Conservation (phyloP, 2,329 filamentous ascomycete species). For the Cytospora mali region DNA sequence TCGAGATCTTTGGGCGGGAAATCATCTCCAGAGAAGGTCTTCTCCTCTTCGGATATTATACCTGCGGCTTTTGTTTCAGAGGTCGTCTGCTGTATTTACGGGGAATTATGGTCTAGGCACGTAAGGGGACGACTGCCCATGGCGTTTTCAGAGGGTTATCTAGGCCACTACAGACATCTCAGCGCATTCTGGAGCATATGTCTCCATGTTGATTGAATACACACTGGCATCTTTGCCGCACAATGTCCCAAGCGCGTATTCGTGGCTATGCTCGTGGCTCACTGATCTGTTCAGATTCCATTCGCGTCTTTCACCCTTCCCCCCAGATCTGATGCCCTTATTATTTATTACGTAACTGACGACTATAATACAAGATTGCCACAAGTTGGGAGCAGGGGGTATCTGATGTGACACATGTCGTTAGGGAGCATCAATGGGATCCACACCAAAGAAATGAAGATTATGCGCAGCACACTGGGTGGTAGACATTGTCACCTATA, state of each 20-base stretch:
- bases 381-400: not conserved
- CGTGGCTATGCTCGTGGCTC: not conserved
- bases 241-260: not conserved
- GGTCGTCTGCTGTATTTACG: conserved; percentile 1
- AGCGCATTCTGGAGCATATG: not conserved
- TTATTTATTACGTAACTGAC: too few relatives aligned
- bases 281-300: too few relatives aligned
- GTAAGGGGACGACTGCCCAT: not conserved
- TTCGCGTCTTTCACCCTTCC: not conserved
- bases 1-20: not conserved
- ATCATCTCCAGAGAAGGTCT: not conserved
- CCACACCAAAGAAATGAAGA: not conserved
- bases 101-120: not conserved
- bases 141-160: conserved; percentile 13
- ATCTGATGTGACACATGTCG: not conserved
- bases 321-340: too few relatives aligned
- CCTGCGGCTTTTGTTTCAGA: conserved; percentile 9
- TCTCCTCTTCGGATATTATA: conserved; percentile 11
- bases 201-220: conserved; percentile 1
- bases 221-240: not conserved
- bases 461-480: not conserved
- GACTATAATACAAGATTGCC: not conserved
- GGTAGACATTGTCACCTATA: not conserved
- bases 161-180: not conserved
- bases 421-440: not conserved